These are phyloP conservation scores for Pseudocercospora fijiensis DNA, from an alignment of 2,329 filamentous ascomycete genomes.

Conservation along the genomic window DNA sequence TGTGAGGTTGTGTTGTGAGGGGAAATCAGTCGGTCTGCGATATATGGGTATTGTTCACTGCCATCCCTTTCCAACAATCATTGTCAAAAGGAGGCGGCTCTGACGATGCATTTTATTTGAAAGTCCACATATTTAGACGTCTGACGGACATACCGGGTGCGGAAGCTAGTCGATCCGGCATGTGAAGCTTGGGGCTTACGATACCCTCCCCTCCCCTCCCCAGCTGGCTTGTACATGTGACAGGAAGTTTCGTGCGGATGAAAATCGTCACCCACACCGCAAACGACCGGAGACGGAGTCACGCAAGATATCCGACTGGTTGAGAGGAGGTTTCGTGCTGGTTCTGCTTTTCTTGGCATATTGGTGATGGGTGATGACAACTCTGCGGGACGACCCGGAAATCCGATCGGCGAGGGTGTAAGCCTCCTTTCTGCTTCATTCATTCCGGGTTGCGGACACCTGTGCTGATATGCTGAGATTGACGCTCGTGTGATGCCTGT, in stretches of 20 bases:
- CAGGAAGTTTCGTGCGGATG: background rate
- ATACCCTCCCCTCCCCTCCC: background rate
- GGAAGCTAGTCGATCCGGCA: background rate
- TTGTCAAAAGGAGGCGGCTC: background rate
- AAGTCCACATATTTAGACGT: background rate
- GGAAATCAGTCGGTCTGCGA: background rate
- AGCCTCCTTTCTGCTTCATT: background rate
- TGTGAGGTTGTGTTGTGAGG: background rate
- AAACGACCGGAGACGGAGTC: background rate
- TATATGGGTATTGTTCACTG: background rate
- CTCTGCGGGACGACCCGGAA: background rate
- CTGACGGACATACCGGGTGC: background rate
- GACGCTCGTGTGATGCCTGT: background rate
- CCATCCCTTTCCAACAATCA: background rate
- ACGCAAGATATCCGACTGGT: background rate
- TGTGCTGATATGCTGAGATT: background rate
- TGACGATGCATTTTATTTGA: background rate
- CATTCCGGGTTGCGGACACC: background rate
- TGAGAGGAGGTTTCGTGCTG: background rate
- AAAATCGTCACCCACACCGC: background rate
- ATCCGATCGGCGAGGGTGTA: background rate
- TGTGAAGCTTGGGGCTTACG: background rate
- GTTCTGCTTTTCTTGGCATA: background rate
- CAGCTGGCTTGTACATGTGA: background rate
- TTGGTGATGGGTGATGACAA: background rate